Conservation (phyloP, 108 stramenopile genomes). For the Skeletonema marinoi region DNA sequence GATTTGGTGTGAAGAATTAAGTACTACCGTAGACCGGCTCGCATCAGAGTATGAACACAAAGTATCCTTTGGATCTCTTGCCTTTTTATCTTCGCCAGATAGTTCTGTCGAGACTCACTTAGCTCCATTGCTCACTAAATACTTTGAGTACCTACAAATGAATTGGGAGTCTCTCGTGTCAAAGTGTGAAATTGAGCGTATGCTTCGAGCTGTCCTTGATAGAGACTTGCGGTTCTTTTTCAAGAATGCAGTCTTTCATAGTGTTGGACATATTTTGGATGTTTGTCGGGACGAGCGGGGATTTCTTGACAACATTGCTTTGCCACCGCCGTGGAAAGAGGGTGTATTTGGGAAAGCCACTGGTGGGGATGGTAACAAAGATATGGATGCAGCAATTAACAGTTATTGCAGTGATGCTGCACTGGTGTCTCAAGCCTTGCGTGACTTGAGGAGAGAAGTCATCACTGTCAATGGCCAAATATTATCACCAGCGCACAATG, state of each 20-base stretch:
- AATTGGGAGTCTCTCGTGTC: slow-evolving; percentile 57
- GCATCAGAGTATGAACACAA: slow-evolving; percentile 80
- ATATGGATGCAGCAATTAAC: slow-evolving; percentile 36
- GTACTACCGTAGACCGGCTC: slow-evolving; percentile 59
- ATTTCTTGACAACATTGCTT: slow-evolving; percentile 69
- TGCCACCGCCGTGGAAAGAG: slow-evolving; percentile 62
- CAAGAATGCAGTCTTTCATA: slow-evolving; percentile 77
- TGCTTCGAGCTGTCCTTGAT: slow-evolving; percentile 61
- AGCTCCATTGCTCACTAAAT: slow-evolving; percentile 66
- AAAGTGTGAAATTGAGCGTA: slow-evolving; percentile 77
- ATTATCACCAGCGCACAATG: slow-evolving; percentile 75
- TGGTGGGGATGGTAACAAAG: slow-evolving; percentile 20
- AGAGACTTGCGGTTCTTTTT: slow-evolving; percentile 64
- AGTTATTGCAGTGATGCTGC: slow-evolving; percentile 46
- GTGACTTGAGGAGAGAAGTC: slow-evolving; percentile 80
- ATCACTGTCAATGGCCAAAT: slow-evolving; percentile 87
- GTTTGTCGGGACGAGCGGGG: slow-evolving; percentile 69
- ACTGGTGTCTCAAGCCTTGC: slow-evolving; percentile 73
- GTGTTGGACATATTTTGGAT: slow-evolving; percentile 84
- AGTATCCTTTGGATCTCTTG: slow-evolving; percentile 84
- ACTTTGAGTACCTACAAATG: slow-evolving; percentile 67
- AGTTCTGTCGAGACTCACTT: slow-evolving; percentile 70
- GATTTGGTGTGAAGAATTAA: slow-evolving; percentile 61
- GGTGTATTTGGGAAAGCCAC: slow-evolving; percentile 25
- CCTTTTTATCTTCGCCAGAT: slow-evolving; percentile 84